Conservation (phyloP, 2,329 filamentous ascomycete genomes). For the Xylaria sp. region DNA sequence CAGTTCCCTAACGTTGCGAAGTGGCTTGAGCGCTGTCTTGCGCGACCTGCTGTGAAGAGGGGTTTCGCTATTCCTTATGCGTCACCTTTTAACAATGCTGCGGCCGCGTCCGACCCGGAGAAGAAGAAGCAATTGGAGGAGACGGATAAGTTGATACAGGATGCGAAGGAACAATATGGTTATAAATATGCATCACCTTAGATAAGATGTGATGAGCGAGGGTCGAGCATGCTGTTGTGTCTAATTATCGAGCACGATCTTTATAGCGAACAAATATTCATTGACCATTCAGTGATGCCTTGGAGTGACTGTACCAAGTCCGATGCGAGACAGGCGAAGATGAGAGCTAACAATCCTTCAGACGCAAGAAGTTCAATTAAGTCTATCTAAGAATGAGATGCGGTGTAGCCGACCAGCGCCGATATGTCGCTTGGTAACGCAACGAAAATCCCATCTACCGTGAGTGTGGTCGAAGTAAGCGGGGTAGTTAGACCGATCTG, state of each 20-base stretch:
- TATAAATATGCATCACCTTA: constrained; percentile 61
- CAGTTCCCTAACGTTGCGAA: constrained; percentile 73
- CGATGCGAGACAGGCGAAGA: neutral
- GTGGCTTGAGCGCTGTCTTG: constrained; percentile 73
- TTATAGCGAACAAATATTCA: neutral
- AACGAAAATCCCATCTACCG: neutral
- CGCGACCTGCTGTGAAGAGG: constrained; percentile 70
- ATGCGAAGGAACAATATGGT: constrained; percentile 59
- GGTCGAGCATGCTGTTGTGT: neutral
- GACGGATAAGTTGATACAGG: constrained; percentile 50
- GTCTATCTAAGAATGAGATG: too few relatives aligned
- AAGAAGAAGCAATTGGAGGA: constrained; percentile 57
- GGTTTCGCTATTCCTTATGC: constrained; percentile 71
- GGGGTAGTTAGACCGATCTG: neutral
- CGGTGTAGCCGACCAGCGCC: too few relatives aligned
- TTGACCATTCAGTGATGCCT: neutral
- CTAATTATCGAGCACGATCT: neutral
- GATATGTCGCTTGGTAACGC: neutral
- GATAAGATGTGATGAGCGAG: neutral
- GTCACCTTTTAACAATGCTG: constrained; percentile 54
- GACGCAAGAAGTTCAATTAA: too few relatives aligned
- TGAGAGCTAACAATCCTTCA: neutral
- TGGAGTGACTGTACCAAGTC: neutral
- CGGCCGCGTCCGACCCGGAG: constrained; percentile 59
- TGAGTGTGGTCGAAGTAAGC: neutral